Evolutionary conservation across 805 yeast genomes (phyloP).

Genomic region (Starmerella lactis-condensi): DNA sequence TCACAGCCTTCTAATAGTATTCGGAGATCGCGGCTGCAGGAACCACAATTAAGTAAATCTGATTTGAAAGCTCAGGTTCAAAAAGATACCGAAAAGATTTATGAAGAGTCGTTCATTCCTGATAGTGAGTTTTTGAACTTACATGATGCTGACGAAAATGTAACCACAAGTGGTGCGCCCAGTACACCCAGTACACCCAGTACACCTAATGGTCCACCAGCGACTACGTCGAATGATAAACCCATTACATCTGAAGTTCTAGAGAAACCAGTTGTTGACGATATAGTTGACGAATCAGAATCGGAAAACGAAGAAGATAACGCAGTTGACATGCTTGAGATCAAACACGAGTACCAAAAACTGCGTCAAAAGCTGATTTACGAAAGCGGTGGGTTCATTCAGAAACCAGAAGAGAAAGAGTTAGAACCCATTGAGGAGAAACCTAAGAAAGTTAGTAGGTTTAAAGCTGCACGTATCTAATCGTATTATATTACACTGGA

Average conservation of each 20-base stretch:
- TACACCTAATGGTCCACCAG: neutral
- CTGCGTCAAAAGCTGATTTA: constrained; percentile 35
- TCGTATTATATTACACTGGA: too few relatives aligned
- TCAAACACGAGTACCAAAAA: constrained; percentile 35
- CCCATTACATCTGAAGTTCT: neutral
- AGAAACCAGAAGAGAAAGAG: constrained; percentile 34
- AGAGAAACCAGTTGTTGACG: neutral
- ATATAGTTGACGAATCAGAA: constrained; percentile 1
- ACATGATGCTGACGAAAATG: constrained; percentile 8
- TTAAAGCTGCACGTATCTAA: constrained; percentile 34
- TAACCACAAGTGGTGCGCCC: neutral
- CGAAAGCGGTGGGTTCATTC: constrained; percentile 31
- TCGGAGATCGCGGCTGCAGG: too few relatives aligned
- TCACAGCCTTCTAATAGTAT: neutral
- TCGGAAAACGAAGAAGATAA: neutral
- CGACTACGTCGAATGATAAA: neutral
- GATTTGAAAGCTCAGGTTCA: too few relatives aligned
- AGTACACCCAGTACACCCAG: neutral
- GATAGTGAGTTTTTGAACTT: constrained; percentile 15
- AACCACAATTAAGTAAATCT: too few relatives aligned
- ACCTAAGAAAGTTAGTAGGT: constrained; percentile 43
- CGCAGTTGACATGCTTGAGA: constrained; percentile 14
- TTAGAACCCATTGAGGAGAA: constrained; percentile 53
- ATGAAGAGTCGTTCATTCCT: constrained; percentile 14
- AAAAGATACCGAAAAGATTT: constrained; percentile 11